Conservation (phyloP, 495 filamentous ascomycete genomes). For the Xylaria telfairii region DNA sequence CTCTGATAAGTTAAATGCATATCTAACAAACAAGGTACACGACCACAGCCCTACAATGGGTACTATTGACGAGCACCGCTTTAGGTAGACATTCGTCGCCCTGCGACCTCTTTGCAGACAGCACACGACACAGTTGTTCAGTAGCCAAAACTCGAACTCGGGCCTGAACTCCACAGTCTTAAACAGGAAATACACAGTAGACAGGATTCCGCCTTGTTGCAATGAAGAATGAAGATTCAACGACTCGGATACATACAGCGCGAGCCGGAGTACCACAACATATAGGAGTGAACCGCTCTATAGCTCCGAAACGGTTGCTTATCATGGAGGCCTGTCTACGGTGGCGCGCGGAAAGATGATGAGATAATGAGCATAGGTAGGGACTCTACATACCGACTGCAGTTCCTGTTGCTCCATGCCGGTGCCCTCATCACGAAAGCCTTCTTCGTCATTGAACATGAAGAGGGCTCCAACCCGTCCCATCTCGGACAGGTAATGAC, state of each 20-base stretch:
- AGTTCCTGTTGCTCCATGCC: neutral
- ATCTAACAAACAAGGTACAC: neutral
- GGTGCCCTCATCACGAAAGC: neutral
- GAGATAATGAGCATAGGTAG: neutral
- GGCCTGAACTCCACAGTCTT: neutral
- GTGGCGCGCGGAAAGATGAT: slow-evolving; percentile 6
- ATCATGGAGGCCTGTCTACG: neutral
- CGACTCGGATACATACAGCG: slow-evolving; percentile 8
- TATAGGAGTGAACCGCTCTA: neutral
- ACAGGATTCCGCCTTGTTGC: neutral
- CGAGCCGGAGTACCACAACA: slow-evolving; percentile 9
- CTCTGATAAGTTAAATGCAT: neutral
- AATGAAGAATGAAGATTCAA: neutral
- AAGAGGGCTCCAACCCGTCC: neutral
- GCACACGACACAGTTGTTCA: neutral
- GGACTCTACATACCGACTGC: slow-evolving; percentile 2
- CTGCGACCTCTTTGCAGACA: neutral
- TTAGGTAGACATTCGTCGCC: neutral
- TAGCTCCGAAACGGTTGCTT: neutral
- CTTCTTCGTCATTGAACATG: slow-evolving; percentile 9
- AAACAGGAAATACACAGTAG: neutral
- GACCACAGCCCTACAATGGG: neutral
- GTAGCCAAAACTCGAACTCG: neutral
- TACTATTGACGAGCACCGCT: neutral
- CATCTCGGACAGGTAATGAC: slow-evolving; percentile 1